Evolutionary conservation across 2,329 filamentous ascomycete species (phyloP), one percentile per base, ranked within the genome.

Genomic region (Phaeoacremonium minimum): DNA sequence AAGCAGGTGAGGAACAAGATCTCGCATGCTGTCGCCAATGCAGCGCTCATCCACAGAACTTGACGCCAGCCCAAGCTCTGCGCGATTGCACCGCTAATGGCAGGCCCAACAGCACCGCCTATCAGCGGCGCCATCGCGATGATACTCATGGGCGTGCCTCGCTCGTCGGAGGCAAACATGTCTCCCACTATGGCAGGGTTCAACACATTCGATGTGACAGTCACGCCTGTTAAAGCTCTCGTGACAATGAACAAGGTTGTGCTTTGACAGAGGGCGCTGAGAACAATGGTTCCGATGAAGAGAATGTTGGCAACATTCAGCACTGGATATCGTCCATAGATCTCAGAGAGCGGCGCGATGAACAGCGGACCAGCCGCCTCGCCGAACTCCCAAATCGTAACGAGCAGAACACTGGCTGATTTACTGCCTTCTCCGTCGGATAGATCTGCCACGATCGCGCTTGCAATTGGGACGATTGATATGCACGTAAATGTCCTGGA

Each of bases 361-460:
- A 82, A 56, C 2, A 74, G 56, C 1, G 79, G 78, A 0, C 78
- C 79, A 6, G 76, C 71, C 3, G 74, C 74, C 46, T 81, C 77
- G 42, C 83, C 82, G 0, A 86, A 69, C 41, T 88, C 75, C 68
- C 83, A 83, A 41, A 86, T 77, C 1, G 81, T 85, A 7, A 87
- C 78, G 36, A 87, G 77, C 30, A 89, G 63, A 28, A 75, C 71
- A 46, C 63, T 67, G 13, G 71, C 61, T 0, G 69, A 67, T 38
- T 68, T 68, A 53, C 60, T 62, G 18, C 57, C 48, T 8, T 50
- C 44, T n/a, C 59, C 55, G 14, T 47, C 35, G 39, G 64, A 53
- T 32, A 69, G 61, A 39, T 79, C 73, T 3, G 56, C 46, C 15
- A 73, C 65, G 43, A 79, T 77, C 32, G 57, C 60, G 26, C 57